These are phyloP conservation scores for Centella asiatica DNA, from an alignment of 129 eudicot species.

Conservation along the genomic window DNA sequence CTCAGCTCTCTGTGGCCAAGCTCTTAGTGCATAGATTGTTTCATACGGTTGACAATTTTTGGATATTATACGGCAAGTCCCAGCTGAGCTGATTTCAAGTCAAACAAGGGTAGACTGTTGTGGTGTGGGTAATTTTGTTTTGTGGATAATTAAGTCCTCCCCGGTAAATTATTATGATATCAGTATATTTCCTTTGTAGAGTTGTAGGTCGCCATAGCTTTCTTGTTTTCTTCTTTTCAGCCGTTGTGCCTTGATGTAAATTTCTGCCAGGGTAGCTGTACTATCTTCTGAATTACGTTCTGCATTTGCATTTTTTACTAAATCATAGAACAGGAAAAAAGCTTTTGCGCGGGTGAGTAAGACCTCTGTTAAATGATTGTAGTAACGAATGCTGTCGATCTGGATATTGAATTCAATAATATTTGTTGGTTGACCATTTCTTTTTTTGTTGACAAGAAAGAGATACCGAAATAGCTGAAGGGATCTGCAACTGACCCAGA, in stretches of 20 bases:
- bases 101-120: neutral
- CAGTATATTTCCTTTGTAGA: slow-evolving; percentile 3
- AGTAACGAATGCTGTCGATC: neutral
- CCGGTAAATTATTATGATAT: slow-evolving; percentile 18
- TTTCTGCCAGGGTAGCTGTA: neutral
- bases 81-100: neutral
- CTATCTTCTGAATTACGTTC: slow-evolving; percentile 8
- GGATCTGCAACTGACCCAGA: too few relatives aligned
- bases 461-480: too few relatives aligned
- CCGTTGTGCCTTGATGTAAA: neutral
- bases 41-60: neutral
- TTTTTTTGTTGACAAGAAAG: too few relatives aligned
- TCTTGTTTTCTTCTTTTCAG: neutral
- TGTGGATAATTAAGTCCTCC: neutral
- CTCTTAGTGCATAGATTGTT: slow-evolving; percentile 25
- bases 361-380: slow-evolving; percentile 11
- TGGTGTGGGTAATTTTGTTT: neutral
- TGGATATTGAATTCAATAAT: neutral
- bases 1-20: slow-evolving; percentile 76
- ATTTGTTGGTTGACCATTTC: too few relatives aligned
- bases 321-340: neutral
- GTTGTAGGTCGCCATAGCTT: neutral
- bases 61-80: too few relatives aligned
- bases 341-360: neutral
- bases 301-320: slow-evolving; percentile 17